These are phyloP conservation scores for Cadophora luteo-olivacea DNA, from an alignment of 2,329 filamentous ascomycete species.

Conservation along the genomic window DNA sequence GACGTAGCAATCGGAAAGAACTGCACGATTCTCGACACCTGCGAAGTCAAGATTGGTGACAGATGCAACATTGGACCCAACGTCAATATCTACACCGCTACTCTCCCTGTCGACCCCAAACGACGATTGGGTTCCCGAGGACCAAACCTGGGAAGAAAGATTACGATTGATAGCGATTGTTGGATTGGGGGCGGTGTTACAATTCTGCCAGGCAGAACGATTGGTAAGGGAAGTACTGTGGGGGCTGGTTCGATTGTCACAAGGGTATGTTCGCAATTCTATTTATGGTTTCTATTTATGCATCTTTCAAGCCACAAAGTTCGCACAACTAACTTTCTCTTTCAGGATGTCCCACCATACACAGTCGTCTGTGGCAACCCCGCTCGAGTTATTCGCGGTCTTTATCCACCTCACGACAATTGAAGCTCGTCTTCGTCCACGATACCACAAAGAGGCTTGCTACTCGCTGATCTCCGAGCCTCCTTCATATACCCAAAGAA, in stretches of 20 bases:
- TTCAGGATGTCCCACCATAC: constrained; percentile 45
- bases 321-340: not conserved
- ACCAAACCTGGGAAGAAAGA: constrained; percentile 70
- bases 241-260: constrained; percentile 61
- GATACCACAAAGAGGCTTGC: constrained; percentile 5
- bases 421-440: constrained; percentile 2
- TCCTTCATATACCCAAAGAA: constrained; percentile 16
- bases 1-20: constrained; percentile 83
- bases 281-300: constrained; percentile 24
- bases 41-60: constrained; percentile 80
- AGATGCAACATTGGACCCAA: constrained; percentile 80
- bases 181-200: constrained; percentile 68
- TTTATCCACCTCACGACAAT: constrained; percentile 26
- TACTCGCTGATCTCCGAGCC: not conserved
- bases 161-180: constrained; percentile 78
- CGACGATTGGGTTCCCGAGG: constrained; percentile 76
- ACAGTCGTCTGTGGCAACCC: constrained; percentile 46
- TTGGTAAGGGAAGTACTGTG: constrained; percentile 59
- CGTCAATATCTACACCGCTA: constrained; percentile 83
- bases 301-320: not conserved
- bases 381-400: constrained; percentile 42
- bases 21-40: constrained; percentile 88
- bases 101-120: constrained; percentile 74
- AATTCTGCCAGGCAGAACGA: constrained; percentile 62
- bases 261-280: constrained; percentile 49